These are phyloP conservation scores for Fusarium sp. DNA, from an alignment of 2,329 filamentous ascomycete species.

Conservation along the genomic window DNA sequence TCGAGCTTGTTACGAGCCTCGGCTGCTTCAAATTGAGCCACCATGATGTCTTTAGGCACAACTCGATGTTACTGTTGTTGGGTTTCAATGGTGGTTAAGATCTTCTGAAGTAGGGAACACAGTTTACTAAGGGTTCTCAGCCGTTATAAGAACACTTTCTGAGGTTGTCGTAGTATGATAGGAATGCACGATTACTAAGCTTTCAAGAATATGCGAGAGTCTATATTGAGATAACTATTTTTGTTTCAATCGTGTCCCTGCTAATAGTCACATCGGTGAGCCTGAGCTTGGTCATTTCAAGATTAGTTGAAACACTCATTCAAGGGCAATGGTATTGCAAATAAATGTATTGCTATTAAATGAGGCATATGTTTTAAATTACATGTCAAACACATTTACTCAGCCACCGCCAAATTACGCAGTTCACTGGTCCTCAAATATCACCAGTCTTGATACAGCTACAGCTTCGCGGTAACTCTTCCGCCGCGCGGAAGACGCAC, in stretches of 20 bases:
- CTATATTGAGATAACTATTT: conserved; percentile 20
- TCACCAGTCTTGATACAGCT: conserved; percentile 19
- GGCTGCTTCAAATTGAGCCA: conserved; percentile 42
- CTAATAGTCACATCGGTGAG: conserved; percentile 2
- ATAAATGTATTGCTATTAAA: background rate
- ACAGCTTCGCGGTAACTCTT: conserved; percentile 30
- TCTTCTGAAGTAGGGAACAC: background rate
- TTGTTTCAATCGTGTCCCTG: conserved; percentile 1
- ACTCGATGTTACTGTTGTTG: background rate
- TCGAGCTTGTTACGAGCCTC: conserved; percentile 65
- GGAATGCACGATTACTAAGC: conserved; percentile 41
- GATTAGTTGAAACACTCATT: conserved; percentile 25
- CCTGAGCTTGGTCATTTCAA: conserved; percentile 21
- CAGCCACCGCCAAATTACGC: conserved; percentile 35
- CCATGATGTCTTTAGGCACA: conserved; percentile 21
- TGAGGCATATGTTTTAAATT: conserved; percentile 22
- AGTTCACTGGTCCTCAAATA: conserved; percentile 30
- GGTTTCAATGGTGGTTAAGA: background rate
- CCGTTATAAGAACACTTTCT: conserved; percentile 17
- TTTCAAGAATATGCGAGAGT: conserved; percentile 1
- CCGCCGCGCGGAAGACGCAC: conserved; percentile 46
- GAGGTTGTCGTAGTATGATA: conserved; percentile 5
- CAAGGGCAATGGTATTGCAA: conserved; percentile 1
- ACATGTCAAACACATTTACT: conserved; percentile 13
- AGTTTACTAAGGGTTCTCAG: background rate